Base-by-base conservation (phyloP, 768 basidiomycete genomes). In the Pleurotus tuber-regium region DNA sequence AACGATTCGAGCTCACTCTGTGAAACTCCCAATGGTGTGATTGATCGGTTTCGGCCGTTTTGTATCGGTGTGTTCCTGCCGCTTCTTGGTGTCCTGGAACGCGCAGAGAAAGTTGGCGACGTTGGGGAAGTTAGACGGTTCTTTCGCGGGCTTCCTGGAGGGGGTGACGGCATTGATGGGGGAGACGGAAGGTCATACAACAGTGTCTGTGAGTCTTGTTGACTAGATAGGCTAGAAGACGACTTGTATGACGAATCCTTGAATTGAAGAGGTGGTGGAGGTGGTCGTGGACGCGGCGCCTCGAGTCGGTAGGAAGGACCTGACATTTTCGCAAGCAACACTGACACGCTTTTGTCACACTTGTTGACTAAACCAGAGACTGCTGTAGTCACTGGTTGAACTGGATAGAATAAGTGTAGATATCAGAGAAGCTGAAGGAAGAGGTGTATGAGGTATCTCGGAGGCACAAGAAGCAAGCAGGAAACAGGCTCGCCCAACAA, bases 1-100 rank as follows among this genome's bases (percentile, higher is more conserved):
- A 92, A 93, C 48, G 76, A 75, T 63, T 92, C 91, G 21, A 92
- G 72, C 59, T 92, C 90, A 56, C 72, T 83, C 43, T 78, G 73
- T 18, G 77, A 70, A 21, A 82, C 80, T 8, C 79, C 83, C n/a
- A 80, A 73, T 1, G 89, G 88, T 25, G 88, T 89, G 3, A 77
- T 69, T 16, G 87, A 87, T 55, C 87, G 79, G 59, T 83, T 82
- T 33, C 84, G 78, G 47, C 66, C 68, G 25, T 73, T 75, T 4
- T 83, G 83, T 6, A 82, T 81, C 4, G 85, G 80, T 0, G 82
- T 79, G 26, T 80, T 77, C 41, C 77, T 73, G 11, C 77, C 78
- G 55, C 68, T 76, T 55, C 77, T 70, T 10, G 73, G 70, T 43
- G 74, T 71, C 49, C 79, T 71, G 26, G 79, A 73, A 61, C 80